A percentile compares a stretch with the other conserved stretches of the same genome.
Evolutionary conservation across 768 basidiomycete genomes (phyloP).

Genomic region (Udeniomyces megalosporus): DNA sequence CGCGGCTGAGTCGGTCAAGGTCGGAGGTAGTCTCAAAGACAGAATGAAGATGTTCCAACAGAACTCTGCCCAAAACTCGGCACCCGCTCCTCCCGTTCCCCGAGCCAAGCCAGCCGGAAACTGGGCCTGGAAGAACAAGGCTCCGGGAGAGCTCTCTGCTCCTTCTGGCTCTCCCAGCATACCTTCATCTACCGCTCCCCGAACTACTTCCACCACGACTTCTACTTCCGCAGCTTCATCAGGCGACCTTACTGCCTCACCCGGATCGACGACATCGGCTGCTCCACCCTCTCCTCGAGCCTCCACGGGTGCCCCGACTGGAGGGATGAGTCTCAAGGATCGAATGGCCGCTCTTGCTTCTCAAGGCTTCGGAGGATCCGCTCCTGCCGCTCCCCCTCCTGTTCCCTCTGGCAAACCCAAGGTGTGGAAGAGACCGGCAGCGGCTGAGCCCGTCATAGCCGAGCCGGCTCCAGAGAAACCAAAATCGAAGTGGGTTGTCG

Average conservation of each 20-base stretch:
- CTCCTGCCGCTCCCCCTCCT: conserved; percentile 41
- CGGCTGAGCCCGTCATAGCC: conserved; percentile 18
- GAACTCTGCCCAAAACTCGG: not conserved
- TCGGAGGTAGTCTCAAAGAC: conserved; percentile 10
- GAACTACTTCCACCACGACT: not conserved
- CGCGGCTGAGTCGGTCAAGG: conserved; percentile 11
- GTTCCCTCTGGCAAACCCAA: conserved; percentile 44
- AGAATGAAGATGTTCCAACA: conserved; percentile 17
- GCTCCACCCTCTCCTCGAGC: not conserved
- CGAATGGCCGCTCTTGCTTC: conserved; percentile 85
- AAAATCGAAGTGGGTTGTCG: conserved; percentile 14
- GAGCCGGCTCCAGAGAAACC: conserved; percentile 1
- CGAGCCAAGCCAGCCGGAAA: conserved; percentile 13
- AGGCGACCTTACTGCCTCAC: not conserved
- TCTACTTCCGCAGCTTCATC: not conserved
- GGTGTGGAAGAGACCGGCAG: conserved; percentile 69
- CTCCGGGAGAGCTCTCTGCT: conserved; percentile 6
- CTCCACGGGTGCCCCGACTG: conserved; percentile 15
- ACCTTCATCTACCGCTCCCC: not conserved
- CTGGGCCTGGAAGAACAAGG: conserved; percentile 17
- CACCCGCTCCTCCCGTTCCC: conserved; percentile 8
- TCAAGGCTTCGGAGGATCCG: conserved; percentile 46
- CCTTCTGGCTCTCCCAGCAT: not conserved
- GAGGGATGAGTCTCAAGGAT: conserved; percentile 62
- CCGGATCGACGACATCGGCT: conserved; percentile 2